Conservation (phyloP, 768 basidiomycete genomes). For the Pholiota conissans region DNA sequence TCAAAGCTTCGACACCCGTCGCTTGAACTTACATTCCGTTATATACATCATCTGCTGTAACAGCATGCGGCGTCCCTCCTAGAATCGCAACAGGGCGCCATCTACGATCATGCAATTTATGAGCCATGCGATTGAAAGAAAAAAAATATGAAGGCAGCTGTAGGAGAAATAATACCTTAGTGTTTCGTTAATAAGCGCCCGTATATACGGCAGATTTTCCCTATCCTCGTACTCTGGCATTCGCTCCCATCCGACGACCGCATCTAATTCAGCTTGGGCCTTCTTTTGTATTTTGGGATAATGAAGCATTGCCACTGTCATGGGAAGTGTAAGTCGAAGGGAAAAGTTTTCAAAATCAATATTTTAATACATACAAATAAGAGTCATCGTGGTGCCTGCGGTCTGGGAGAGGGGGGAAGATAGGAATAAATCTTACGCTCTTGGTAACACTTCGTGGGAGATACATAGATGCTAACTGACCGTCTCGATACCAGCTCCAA, state of each 20-base stretch:
- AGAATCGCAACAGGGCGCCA: conserved; percentile 36
- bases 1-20: too few species aligned
- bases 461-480: conserved; percentile 20
- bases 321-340: background rate
- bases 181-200: conserved; percentile 39
- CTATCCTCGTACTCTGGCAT: conserved; percentile 38
- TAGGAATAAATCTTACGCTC: too few species aligned
- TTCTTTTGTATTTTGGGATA: conserved; percentile 37
- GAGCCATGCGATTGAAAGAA: too few species aligned
- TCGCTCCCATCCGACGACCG: conserved; percentile 33
- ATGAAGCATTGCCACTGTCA: conserved; percentile 37
- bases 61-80: conserved; percentile 37
- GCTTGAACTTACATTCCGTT: conserved; percentile 33
- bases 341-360: conserved; percentile 4
- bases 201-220: conserved; percentile 34
- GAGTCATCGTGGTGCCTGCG: conserved; percentile 28
- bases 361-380: conserved; percentile 28
- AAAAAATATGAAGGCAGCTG: too few species aligned
- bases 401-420: conserved; percentile 22
- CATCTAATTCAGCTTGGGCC: conserved; percentile 41
- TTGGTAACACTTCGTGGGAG: background rate
- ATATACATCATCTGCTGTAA: conserved; percentile 36
- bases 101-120: conserved; percentile 17
- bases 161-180: too few species aligned
- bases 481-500: conserved; percentile 48